Base-by-base conservation (phyloP, 2,329 filamentous ascomycete species). In the Talaromyces sp. region DNA sequence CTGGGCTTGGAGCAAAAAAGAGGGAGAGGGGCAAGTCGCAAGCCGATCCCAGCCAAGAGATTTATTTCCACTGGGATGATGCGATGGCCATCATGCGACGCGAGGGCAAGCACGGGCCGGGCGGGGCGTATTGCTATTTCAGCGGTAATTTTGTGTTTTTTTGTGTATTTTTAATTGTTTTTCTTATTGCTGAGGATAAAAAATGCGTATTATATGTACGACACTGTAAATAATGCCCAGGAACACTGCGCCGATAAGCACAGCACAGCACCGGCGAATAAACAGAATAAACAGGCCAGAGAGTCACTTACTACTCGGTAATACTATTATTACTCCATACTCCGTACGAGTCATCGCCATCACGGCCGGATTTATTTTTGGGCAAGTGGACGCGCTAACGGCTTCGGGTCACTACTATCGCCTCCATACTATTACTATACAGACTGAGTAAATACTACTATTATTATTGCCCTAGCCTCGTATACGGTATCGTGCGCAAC, bases 41-140 rank as follows among this genome's bases (percentile, higher is more conserved):
- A 31, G 54, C 31, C 54, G 54, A 56, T 56, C 30, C 36, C 36
- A 36, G 54, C 54, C 33, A 36, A 56, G 54, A 56, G 54, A 56
- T 31, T 51, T 10, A 10, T 23, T 40, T 40, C 36, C 36, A 36
- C 23, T 53, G 50, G 50, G 50, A 53, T 53, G 50, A 40, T 40
- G 36, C 36, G 36, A 40, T 40, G 36, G 36, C 36, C 12, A 16
- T 40, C 16, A 40, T 5, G 12, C 12, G 36, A 40, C 36, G 36
- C 16, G 36, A 40, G 36, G 36, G 36, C 36, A 16, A 40, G 36
- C 36, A 40, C 36, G 36, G 36, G 36, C 36, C 36, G 16, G 36
- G 36, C 36, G 36, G 36, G 36, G 23, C 23, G 23, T 23, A 23
- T 23, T 23, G 23, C 23, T 23, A 23, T 23, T 23, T 23, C 23